Conservation (phyloP, 164 flowering plant genomes). For the Nelumbo lutea region DNA sequence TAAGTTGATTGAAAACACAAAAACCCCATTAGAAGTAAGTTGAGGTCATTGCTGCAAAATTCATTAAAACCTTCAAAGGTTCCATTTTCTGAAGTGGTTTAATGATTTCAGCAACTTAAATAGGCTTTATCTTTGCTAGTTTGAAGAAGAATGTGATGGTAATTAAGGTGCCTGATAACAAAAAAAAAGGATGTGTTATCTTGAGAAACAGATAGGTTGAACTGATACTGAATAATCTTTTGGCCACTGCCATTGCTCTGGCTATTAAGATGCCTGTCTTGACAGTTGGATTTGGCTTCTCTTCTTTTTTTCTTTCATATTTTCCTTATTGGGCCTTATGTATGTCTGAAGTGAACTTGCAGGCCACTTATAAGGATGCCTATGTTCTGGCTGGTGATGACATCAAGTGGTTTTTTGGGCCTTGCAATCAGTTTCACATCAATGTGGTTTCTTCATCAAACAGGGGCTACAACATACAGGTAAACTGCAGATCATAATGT, state of each 20-base stretch:
- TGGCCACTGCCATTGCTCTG: too few species aligned
- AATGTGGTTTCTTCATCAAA: constrained; percentile 99
- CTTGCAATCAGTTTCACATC: constrained; percentile 98
- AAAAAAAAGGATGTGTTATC: too few species aligned
- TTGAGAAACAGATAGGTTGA: too few species aligned
- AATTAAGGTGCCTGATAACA: background rate
- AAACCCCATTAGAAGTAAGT: too few species aligned
- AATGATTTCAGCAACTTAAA: background rate
- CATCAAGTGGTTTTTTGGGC: constrained; percentile 88
- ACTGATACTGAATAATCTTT: too few species aligned
- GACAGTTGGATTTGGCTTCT: background rate
- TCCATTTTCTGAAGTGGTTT: background rate
- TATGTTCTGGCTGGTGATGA: constrained; percentile 81
- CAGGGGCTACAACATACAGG: constrained; percentile 99
- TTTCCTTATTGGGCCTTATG: constrained; percentile 11
- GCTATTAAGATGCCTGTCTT: too few species aligned
- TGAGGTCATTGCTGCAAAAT: too few species aligned
- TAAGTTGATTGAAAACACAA: background rate
- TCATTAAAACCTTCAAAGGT: background rate
- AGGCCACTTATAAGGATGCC: constrained; percentile 84
- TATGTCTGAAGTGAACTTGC: constrained; percentile 26
- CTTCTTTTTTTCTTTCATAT: background rate
- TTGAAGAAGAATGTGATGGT: background rate
- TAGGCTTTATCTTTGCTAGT: background rate
- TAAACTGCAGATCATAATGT: constrained; percentile 11